Conservation (phyloP, 2,329 filamentous ascomycete species). For the Colletotrichum tanaceti region DNA sequence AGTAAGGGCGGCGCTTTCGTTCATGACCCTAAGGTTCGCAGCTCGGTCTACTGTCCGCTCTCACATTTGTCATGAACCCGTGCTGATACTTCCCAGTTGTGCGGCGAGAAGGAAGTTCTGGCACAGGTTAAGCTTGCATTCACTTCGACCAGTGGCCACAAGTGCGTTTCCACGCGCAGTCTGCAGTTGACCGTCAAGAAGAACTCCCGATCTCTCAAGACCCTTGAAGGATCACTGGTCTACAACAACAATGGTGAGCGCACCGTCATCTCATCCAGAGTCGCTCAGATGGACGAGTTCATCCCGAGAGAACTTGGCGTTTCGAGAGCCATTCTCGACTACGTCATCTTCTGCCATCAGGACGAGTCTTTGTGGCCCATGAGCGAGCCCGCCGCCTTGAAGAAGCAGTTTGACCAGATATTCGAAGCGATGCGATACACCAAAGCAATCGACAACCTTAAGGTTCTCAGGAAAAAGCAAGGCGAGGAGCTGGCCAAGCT, state of each 20-base stretch:
- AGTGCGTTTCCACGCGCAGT: constrained; percentile 85
- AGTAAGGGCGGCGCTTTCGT: constrained; percentile 92
- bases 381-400: constrained; percentile 85
- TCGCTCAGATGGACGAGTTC: constrained; percentile 83
- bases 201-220: constrained; percentile 79
- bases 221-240: constrained; percentile 82
- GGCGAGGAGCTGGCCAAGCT: constrained; percentile 78
- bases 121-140: constrained; percentile 94
- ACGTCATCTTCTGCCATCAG: constrained; percentile 98
- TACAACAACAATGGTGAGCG: constrained; percentile 84
- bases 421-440: constrained; percentile 98
- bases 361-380: constrained; percentile 98
- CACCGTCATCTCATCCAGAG: constrained; percentile 80
- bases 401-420: constrained; percentile 96
- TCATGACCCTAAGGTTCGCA: constrained; percentile 86
- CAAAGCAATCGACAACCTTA: constrained; percentile 96
- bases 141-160: constrained; percentile 78
- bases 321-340: constrained; percentile 88
- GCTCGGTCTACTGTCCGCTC: neutral
- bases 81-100: constrained; percentile 61
- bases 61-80: neutral
- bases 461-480: constrained; percentile 84
- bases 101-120: constrained; percentile 86
- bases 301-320: constrained; percentile 91
- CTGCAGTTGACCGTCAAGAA: constrained; percentile 91